Evolutionary conservation across 2,329 filamentous ascomycete species (phyloP).

Genomic region (Dendryphion nanum): DNA sequence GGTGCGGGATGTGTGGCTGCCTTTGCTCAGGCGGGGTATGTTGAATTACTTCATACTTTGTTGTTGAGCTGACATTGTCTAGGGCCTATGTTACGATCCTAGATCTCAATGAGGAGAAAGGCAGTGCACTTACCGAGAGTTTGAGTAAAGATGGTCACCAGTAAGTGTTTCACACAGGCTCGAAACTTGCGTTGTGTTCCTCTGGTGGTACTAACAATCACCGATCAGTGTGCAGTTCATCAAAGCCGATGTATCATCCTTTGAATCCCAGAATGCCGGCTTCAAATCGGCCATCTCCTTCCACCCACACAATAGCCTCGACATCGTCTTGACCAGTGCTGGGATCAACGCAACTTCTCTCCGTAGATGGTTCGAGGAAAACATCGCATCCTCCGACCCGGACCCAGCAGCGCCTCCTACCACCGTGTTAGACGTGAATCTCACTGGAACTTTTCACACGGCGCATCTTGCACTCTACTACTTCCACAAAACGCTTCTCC

Average conservation of each 20-base stretch:
- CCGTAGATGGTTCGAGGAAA: conserved; percentile 7
- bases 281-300: conserved; percentile 27
- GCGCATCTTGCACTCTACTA: conserved; percentile 35
- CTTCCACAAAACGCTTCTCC: conserved; percentile 6
- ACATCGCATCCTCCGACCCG: conserved; percentile 1
- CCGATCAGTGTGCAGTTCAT: conserved; percentile 23
- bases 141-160: conserved; percentile 11
- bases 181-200: too few species aligned
- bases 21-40: conserved; percentile 23
- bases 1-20: conserved; percentile 18
- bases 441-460: conserved; percentile 25
- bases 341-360: conserved; percentile 12
- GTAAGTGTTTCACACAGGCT: conserved; percentile 7
- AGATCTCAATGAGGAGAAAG: conserved; percentile 16
- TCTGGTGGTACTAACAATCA: too few species aligned
- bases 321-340: conserved; percentile 29
- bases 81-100: conserved; percentile 27
- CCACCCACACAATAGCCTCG: conserved; percentile 18
- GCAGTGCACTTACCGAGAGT: conserved; percentile 7
- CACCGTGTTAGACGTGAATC: conserved; percentile 20
- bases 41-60: not conserved
- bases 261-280: conserved; percentile 22
- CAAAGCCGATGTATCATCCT: conserved; percentile 25
- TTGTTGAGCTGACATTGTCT: not conserved
- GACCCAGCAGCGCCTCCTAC: conserved; percentile 25